Evolutionary conservation across 106 monocot genomes (phyloP).

Genomic region (Chionographis japonica): DNA sequence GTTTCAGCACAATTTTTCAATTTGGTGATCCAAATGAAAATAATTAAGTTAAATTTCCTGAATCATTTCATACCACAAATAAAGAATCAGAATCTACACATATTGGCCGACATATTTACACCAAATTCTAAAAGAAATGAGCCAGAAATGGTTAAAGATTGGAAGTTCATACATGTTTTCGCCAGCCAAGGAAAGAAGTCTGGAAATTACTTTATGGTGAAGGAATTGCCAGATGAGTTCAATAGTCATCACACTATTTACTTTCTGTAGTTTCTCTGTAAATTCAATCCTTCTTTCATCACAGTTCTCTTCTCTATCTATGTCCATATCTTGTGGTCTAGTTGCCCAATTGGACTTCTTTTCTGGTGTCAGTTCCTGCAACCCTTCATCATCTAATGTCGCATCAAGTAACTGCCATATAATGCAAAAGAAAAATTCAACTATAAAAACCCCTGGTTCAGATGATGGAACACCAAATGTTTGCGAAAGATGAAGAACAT

Average conservation of each 20-base stretch:
- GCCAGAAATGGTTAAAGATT: slow-evolving; percentile 4
- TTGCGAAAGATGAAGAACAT: slow-evolving; percentile 69
- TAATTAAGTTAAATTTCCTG: too few relatives aligned
- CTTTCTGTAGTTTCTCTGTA: slow-evolving; percentile 42
- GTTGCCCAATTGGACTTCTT: slow-evolving; percentile 59
- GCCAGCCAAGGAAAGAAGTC: slow-evolving; percentile 80
- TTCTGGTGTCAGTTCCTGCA: slow-evolving; percentile 56
- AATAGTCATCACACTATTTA: slow-evolving; percentile 42
- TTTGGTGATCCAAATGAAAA: too few relatives aligned
- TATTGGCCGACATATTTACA: too few relatives aligned
- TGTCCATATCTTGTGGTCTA: slow-evolving; percentile 49
- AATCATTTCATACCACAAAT: too few relatives aligned
- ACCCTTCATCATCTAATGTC: slow-evolving; percentile 84
- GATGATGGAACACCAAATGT: slow-evolving; percentile 57
- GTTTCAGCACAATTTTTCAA: too few relatives aligned
- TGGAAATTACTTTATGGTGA: slow-evolving; percentile 51
- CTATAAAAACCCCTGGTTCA: slow-evolving; percentile 66
- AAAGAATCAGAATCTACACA: too few relatives aligned
- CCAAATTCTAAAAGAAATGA: background rate
- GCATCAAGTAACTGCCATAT: slow-evolving; percentile 90
- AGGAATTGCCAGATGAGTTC: slow-evolving; percentile 50
- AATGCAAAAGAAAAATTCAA: slow-evolving; percentile 62
- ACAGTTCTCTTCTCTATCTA: slow-evolving; percentile 32
- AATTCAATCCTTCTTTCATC: slow-evolving; percentile 43
- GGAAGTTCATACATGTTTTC: slow-evolving; percentile 82